Base-by-base conservation (phyloP, 805 yeast genomes). In the Starmerella bombicola region DNA sequence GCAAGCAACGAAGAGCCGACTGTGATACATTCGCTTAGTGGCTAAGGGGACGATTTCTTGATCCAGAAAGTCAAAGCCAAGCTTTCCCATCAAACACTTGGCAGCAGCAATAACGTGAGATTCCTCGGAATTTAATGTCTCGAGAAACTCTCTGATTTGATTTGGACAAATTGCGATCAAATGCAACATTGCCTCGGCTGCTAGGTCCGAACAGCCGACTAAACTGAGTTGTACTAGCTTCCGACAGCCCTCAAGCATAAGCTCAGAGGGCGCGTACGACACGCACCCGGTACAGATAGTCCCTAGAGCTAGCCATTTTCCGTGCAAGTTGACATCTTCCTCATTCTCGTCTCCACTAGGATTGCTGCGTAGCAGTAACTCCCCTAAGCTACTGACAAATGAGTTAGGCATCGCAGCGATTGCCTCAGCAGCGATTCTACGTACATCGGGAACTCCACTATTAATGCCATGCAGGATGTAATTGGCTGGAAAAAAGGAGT, bases 351-450 rank as follows among this genome's bases (percentile, higher is more conserved):
- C 28, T 24, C 28, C 28, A 24, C 28, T 24, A 10, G 28, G 13
- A 13, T 24, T 24, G 28, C 28, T 24, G 13, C 13, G 9, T 13
- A 24, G 13, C 28, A 24, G 13, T 9, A 24, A 24, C 9, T 24
- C 28, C 12, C 9, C 13, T 24, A 24, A 13, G 13, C 12, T 10
- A 10, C 13, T 9, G 13, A 24, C 13, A 13, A 10, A 13, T 10
- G 13, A 10, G 9, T 9, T 10, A 24, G 28, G 28, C 12, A 24
- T 24, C 12, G 28, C 9, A 24, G 28, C 12, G 9, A 74, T 46
- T 4, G 70, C 60, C 15, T 47, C 40, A 0, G 73, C 63, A 10
- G 72, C 69, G 15, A 68, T 43, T 23, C 66, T 60, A 26, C 72
- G 60, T 0, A 67, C 45, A 1, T 64, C 68, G 33, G 65, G 62